These are phyloP conservation scores for Oryza brachyantha DNA, from an alignment of 176 grass and related monocot species.

Conservation along the genomic window DNA sequence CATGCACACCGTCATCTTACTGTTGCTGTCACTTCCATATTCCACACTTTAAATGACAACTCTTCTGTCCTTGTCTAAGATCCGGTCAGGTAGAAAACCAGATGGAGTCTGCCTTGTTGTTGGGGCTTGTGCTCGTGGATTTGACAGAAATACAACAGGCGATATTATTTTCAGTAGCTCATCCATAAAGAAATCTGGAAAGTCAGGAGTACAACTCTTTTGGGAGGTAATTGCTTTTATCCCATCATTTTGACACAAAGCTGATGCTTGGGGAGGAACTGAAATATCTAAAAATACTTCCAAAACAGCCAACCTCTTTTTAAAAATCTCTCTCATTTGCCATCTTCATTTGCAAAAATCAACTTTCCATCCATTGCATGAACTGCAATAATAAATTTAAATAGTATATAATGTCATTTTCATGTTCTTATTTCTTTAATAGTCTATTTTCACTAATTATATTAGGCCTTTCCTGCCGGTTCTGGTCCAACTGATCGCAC, in stretches of 20 bases:
- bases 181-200: constrained; percentile 55
- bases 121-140: constrained; percentile 83
- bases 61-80: constrained; percentile 49
- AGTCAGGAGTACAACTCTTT: constrained; percentile 72
- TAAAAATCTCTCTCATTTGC: background rate
- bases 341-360: background rate
- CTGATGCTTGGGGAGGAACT: constrained; percentile 5
- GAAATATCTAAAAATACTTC: background rate
- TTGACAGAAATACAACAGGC: constrained; percentile 62
- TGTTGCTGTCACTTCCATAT: background rate
- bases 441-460: constrained; percentile 24
- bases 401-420: background rate
- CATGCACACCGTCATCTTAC: background rate
- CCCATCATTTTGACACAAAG: background rate
- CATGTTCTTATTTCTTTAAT: background rate
- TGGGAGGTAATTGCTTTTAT: constrained; percentile 76
- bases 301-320: background rate
- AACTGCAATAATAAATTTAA: background rate
- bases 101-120: constrained; percentile 97
- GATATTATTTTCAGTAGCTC: constrained; percentile 90
- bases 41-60: constrained; percentile 18
- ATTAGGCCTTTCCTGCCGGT: constrained; percentile 91
- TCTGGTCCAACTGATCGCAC: constrained; percentile 80
- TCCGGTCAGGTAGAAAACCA: constrained; percentile 74
- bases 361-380: background rate